A percentile compares a stretch with the other conserved stretches of the same genome.
phyloP scores from a whole-genome alignment of 2,329 filamentous ascomycete genomes.

The Trichothecium sympodiale region DNA sequence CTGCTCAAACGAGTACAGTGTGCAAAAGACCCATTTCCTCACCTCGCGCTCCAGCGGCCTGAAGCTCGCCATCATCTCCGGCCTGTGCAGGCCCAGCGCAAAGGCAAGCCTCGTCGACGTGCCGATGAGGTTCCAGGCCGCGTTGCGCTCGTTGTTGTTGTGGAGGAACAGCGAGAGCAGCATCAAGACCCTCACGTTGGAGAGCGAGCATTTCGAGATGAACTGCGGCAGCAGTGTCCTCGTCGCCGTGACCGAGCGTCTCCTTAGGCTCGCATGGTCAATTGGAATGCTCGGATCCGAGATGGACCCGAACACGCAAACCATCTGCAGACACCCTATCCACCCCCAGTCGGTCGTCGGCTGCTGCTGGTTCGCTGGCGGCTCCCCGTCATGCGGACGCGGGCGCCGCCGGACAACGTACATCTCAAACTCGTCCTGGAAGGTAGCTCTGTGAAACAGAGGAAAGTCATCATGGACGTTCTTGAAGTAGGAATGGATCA shows the following conservation, averaged over 20 bases:
- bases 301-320: slow-evolving; percentile 23
- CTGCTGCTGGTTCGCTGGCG: too few relatives aligned
- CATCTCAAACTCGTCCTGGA: slow-evolving; percentile 21
- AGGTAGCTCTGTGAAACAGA: slow-evolving; percentile 21
- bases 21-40: slow-evolving; percentile 24
- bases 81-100: slow-evolving; percentile 19
- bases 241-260: slow-evolving; percentile 12
- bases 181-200: slow-evolving; percentile 19
- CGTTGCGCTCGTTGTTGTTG: slow-evolving; percentile 26
- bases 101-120: slow-evolving; percentile 20
- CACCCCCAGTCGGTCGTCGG: slow-evolving; percentile 18
- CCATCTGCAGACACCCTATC: slow-evolving; percentile 25
- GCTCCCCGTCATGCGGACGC: background rate
- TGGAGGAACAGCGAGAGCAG: slow-evolving; percentile 22
- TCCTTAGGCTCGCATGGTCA: slow-evolving; percentile 15
- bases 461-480: slow-evolving; percentile 23
- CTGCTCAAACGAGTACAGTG: slow-evolving; percentile 23
- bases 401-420: slow-evolving; percentile 11
- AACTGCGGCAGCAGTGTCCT: slow-evolving; percentile 16
- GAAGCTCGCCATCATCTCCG: slow-evolving; percentile 18
- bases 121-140: slow-evolving; percentile 22
- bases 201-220: slow-evolving; percentile 18
- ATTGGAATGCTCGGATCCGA: slow-evolving; percentile 12
- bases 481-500: slow-evolving; percentile 23
- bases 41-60: slow-evolving; percentile 20